Evolutionary conservation across 257 asterid species (phyloP).

Genomic region (Orobanche coerulescens): DNA sequence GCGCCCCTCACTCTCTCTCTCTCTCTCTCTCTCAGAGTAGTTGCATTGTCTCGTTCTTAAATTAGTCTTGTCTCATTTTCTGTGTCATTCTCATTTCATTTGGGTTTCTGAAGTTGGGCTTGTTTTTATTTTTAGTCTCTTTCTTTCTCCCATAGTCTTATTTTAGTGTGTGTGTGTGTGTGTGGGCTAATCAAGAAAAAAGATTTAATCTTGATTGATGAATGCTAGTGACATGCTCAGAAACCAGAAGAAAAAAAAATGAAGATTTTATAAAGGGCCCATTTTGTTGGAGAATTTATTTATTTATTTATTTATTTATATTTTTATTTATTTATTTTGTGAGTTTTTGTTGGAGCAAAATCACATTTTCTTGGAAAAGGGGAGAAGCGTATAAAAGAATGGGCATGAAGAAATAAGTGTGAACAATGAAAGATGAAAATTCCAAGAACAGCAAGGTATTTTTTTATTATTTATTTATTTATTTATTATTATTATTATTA

Average conservation of each 20-base stretch:
- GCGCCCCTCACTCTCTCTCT: not conserved
- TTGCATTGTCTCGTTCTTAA: slow-evolving; percentile 27
- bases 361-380: slow-evolving; percentile 14
- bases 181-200: slow-evolving; percentile 9
- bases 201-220: slow-evolving; percentile 19
- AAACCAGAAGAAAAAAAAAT: slow-evolving; percentile 14
- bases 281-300: slow-evolving; percentile 8
- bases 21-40: slow-evolving; percentile 18
- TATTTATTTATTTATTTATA: not conserved
- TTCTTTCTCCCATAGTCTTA: not conserved
- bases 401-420: slow-evolving; percentile 61
- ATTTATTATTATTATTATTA: not conserved
- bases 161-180: slow-evolving; percentile 15
- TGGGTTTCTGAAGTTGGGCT: slow-evolving; percentile 15
- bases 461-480: not conserved
- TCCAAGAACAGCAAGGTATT: slow-evolving; percentile 69
- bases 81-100: slow-evolving; percentile 20
- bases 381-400: slow-evolving; percentile 18
- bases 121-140: not conserved
- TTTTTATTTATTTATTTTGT: not conserved
- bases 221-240: slow-evolving; percentile 6
- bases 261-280: slow-evolving; percentile 12
- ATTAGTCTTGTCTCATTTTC: slow-evolving; percentile 25
- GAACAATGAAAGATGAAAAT: slow-evolving; percentile 70
- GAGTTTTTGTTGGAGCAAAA: slow-evolving; percentile 14